Base-by-base conservation (phyloP, 2,329 filamentous ascomycete species). In the Pseudovirgaria hyperparasitica region DNA sequence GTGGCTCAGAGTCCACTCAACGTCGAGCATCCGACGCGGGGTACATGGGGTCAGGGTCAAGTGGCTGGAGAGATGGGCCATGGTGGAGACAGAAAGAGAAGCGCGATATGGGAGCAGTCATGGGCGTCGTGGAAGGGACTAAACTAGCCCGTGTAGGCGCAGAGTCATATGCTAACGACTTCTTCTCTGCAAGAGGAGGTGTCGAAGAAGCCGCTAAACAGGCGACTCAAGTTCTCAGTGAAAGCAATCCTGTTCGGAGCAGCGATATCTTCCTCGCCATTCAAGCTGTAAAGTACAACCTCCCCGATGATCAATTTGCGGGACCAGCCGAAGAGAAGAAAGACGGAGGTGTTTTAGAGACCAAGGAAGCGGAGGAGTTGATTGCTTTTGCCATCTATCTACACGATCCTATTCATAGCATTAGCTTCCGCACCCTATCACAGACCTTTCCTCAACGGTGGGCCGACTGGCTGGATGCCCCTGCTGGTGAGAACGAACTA, bases 191-290 rank as follows among this genome's bases (percentile, higher is more conserved):
- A 4, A 67, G 72, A 34, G 87, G 86, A 17, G 87, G 87, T 2
- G 54, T 94, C 3, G 79, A 86, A 52, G 69, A 73, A 41, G 86
- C 84, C 15, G 81, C 82, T 34, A 73, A 78, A 44, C 72, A 81
- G 29, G 85, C 85, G 1, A 77, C 79, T 0, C 76, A 92, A 52
- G 69, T 76, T 3, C 57, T 92, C 21, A 84, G 73, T 55, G 82
- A 92, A 52, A 71, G 67, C 22, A 96, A 94, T 51, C 87, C 90
- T 0, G 84, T 92, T 9, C 73, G 90, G 31, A 92, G 79, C 46
- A 92, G 82, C 32, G 84, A 98, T 50, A 81, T 98, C 36, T 98
- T 98, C 67, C 66, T 98, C 17, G 74, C 86, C n/a, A 76, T 98
- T 18, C 90, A 98, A 58, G 84, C 90, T 7, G 72, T 96, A 43